phyloP scores from a whole-genome alignment of 139 green algal species.

The Desmodesmus armatus region DNA sequence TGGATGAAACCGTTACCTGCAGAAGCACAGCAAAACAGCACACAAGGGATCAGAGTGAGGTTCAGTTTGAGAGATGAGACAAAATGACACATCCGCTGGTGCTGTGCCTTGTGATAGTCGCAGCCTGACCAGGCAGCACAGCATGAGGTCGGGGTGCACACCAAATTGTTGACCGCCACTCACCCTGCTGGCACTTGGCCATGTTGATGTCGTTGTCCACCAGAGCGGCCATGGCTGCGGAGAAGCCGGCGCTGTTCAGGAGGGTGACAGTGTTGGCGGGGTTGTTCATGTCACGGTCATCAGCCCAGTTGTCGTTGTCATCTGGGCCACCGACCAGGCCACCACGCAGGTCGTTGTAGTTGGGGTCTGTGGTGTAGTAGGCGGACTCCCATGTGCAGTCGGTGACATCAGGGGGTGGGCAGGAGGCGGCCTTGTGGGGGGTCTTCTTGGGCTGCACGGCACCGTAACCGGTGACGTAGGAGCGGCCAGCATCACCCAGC shows the following conservation, averaged over 20 bases:
- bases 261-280: slow-evolving; percentile 41
- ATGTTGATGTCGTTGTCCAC: slow-evolving; percentile 52
- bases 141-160: no score
- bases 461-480: slow-evolving; percentile 52
- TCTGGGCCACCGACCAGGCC: slow-evolving; percentile 48
- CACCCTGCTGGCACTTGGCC: slow-evolving; percentile 57
- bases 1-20: slow-evolving; percentile 54
- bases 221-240: slow-evolving; percentile 40
- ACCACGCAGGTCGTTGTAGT: slow-evolving; percentile 48
- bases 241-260: slow-evolving; percentile 50
- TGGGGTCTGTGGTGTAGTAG: slow-evolving; percentile 55
- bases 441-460: slow-evolving; percentile 46
- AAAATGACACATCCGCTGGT: no score
- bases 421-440: slow-evolving; percentile 47
- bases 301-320: slow-evolving; percentile 42
- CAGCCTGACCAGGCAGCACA: no score
- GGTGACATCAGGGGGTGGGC: slow-evolving; percentile 41
- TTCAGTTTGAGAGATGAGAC: no score
- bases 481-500: slow-evolving; percentile 48
- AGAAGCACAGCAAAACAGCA: no score
- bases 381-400: slow-evolving; percentile 55
- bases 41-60: no score
- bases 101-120: no score
- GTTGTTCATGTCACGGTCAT: slow-evolving; percentile 57
- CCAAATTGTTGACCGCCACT: no score